Base-by-base conservation (phyloP, 495 filamentous ascomycete species). In the Chaetomium cochliodes region DNA sequence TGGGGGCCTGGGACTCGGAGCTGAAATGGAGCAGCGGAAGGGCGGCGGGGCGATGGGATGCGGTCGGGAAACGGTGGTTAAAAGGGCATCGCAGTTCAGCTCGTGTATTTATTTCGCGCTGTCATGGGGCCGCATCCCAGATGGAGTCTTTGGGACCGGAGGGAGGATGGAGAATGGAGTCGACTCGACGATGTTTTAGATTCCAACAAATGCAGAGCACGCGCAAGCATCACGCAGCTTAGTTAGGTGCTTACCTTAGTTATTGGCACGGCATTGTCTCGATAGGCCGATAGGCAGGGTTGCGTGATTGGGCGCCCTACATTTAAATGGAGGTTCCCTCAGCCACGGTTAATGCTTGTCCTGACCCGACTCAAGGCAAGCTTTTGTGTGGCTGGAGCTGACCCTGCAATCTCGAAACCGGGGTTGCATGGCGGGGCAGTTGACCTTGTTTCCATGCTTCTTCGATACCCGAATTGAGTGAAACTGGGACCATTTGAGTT, bases 351-450 rank as follows among this genome's bases (percentile, higher is more conserved):
- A 26, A 54, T 51, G 64, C 52, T 41, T 60, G 33, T 37, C 33
- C 33, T 37, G 33, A 37, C 8, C 5, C 33, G n/a, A n/a, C n/a
- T n/a, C 33, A 26, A 58, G 20, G 4, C 16, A n/a, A n/a, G n/a
- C n/a, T n/a, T n/a, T n/a, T n/a, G n/a, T 55, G 64, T 65, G 64
- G 64, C 64, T 65, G 50, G 39, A 60, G 63, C 33, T 63, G 22
- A 51, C 5, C 7, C 33, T 23, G 12, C n/a, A 44, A 15, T 18
- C 2, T 57, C 18, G 23, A 25, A 33, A 42, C 47, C 49, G 23
- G 47, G 60, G 47, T 44, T 13, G 60, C 20, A 64, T 64, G 54
- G 62, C 54, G 62, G 62, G 62, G 62, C 39, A 47, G 54, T 2
- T n/a, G n/a, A n/a, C n/a, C n/a, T n/a, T n/a, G n/a, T n/a, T n/a